These are phyloP conservation scores for Exophiala sp. DNA, from an alignment of 2,329 filamentous ascomycete species.

Conservation along the genomic window DNA sequence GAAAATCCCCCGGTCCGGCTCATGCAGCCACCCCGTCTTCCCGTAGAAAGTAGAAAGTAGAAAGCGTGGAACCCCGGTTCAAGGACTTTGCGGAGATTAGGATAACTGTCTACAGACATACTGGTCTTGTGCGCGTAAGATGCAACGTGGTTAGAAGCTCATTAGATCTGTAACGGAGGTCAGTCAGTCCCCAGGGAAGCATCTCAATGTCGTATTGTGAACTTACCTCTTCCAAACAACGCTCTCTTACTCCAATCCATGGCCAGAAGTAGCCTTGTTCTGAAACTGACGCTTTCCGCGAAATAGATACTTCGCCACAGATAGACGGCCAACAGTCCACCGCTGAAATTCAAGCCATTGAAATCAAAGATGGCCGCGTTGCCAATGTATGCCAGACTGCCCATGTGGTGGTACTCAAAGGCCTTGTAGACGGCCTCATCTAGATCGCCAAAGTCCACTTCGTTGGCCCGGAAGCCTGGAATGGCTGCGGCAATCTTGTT, in stretches of 20 bases:
- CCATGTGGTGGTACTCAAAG: slow-evolving; percentile 89
- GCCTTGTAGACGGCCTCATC: slow-evolving; percentile 90
- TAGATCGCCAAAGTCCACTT: slow-evolving; percentile 79
- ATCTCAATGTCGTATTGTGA: too few species aligned
- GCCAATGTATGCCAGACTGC: slow-evolving; percentile 87
- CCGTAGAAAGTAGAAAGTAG: too few species aligned
- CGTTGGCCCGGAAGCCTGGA: slow-evolving; percentile 69
- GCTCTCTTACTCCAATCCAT: slow-evolving; percentile 99
- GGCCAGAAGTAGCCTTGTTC: slow-evolving; percentile 79
- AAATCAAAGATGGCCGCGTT: slow-evolving; percentile 95
- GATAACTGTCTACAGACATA: too few species aligned
- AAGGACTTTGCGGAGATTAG: too few species aligned
- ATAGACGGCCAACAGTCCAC: slow-evolving; percentile 88
- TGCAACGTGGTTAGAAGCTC: slow-evolving; percentile 16
- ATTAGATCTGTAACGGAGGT: slow-evolving; percentile 20
- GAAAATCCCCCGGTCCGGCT: too few species aligned
- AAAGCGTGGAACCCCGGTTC: too few species aligned
- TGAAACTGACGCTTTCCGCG: slow-evolving; percentile 88
- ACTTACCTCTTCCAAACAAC: slow-evolving; percentile 85
- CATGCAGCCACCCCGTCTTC: too few species aligned
- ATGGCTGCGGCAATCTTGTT: slow-evolving; percentile 78
- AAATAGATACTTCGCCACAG: slow-evolving; percentile 96
- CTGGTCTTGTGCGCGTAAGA: not conserved
- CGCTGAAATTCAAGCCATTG: slow-evolving; percentile 71
- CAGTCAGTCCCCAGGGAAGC: not conserved